Base-by-base conservation (phyloP, 2,329 filamentous ascomycete species). In the Talaromyces rugulosus region DNA sequence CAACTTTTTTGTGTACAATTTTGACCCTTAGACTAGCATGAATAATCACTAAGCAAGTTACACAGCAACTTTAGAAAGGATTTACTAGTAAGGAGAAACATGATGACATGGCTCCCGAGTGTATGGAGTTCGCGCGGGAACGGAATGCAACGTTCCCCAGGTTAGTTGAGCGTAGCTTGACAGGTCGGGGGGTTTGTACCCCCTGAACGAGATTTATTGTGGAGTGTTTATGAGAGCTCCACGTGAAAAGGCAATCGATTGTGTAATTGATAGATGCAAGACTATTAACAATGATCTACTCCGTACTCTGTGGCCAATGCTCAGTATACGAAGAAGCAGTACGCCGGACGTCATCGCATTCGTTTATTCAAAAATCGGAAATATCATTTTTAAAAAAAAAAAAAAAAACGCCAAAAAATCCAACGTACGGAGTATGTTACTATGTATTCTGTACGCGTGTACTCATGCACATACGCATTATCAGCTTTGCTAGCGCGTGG, bases 101-200 rank as follows among this genome's bases (percentile, higher is more conserved):
- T 36, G 34, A 36, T 36, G 34, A 36, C 34, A 36, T 36, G 11
- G 14, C 44, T 47, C n/a, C 44, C 44, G 44, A 47, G 18, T 27
- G n/a, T 28, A 53, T 31, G 50, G 27, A 23, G 28, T 28, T 23
- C 50, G 28, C 18, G 50, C 50, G 50, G 50, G 16, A 31, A 16
- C 50, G 50, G 50, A 47, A 53, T 53, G 50, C 18, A 53, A 53
- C 50, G 27, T 53, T 53, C 50, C 50, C 50, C 50, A 53, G 50
- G 30, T 31, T 31, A 53, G 50, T 9, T 53, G 50, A 31, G 31
- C 16, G 14, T 55, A 58, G 34, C 33, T 23, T 56, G 54, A 57
- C 56, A 52, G 34, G 3, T 47, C n/a, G n/a, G 23, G 18, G 11
- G 18, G 11, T 47, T 14, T 23, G 23, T 23, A 23, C 1, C 18